Evolutionary conservation across 176 grass and related monocot species (phyloP).

Genomic region (Rhynchospora pubera): DNA sequence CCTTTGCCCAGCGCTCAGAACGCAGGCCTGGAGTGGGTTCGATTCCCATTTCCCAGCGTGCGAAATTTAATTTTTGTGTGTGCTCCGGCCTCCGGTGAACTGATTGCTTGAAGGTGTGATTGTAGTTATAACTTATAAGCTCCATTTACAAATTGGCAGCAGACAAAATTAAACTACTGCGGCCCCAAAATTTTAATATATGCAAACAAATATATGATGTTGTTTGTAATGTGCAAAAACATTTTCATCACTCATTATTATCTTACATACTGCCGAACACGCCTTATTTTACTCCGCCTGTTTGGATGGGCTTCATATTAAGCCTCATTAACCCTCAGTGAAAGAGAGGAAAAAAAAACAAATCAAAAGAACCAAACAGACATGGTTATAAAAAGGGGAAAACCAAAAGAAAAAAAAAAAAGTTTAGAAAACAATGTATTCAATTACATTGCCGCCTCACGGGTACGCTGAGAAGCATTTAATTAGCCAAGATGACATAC

Average conservation of each 20-base stretch:
- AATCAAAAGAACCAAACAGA: background rate
- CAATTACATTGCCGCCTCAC: background rate
- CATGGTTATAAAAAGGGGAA: too few species aligned
- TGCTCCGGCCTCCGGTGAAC: too few species aligned
- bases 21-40: too few species aligned
- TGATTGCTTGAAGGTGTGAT: too few species aligned
- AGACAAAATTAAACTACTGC: background rate
- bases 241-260: background rate
- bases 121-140: too few species aligned
- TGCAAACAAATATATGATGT: background rate
- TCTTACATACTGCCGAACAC: background rate
- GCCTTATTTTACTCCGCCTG: background rate
- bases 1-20: too few species aligned
- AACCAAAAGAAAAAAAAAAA: background rate
- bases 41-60: too few species aligned
- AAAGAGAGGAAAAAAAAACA: background rate
- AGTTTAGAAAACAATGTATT: background rate
- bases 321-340: background rate
- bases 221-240: background rate
- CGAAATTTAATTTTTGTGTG: too few species aligned
- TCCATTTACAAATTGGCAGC: background rate
- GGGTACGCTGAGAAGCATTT: background rate
- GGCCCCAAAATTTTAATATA: background rate
- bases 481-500: constrained; percentile 18
- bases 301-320: background rate